These are phyloP conservation scores for Pseudogymnoascus sp. DNA, from an alignment of 2,329 filamentous ascomycete species.

Conservation along the genomic window DNA sequence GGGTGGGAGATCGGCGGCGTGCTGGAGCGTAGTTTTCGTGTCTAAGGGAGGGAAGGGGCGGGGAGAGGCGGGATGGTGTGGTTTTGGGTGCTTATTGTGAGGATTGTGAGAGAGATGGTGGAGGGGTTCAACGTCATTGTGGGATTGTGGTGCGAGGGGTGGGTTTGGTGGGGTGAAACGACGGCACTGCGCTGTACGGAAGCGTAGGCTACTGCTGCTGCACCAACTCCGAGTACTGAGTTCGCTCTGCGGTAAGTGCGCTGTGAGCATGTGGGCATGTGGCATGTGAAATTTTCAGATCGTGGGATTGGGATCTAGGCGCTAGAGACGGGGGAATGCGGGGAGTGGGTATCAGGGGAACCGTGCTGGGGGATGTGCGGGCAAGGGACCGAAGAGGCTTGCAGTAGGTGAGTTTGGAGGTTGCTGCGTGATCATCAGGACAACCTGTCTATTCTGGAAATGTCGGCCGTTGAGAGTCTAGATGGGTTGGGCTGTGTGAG, in stretches of 20 bases:
- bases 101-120: neutral
- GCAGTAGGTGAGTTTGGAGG: neutral
- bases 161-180: neutral
- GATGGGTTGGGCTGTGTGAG: neutral
- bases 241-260: neutral
- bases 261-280: neutral
- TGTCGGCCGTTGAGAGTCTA: neutral
- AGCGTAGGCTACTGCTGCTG: neutral
- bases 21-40: neutral
- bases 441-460: neutral
- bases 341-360: neutral
- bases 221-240: neutral
- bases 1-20: neutral
- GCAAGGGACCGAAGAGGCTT: neutral
- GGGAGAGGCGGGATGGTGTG: neutral
- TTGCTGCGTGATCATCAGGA: neutral
- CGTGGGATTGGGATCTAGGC: neutral
- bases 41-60: neutral
- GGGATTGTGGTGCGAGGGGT: neutral
- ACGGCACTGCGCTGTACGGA: neutral
- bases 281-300: neutral
- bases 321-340: slow-evolving; percentile 1
- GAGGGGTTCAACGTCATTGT: neutral
- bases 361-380: neutral
- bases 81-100: neutral